Conservation (phyloP, 257 asterid genomes). For the Catharanthus roseus region DNA sequence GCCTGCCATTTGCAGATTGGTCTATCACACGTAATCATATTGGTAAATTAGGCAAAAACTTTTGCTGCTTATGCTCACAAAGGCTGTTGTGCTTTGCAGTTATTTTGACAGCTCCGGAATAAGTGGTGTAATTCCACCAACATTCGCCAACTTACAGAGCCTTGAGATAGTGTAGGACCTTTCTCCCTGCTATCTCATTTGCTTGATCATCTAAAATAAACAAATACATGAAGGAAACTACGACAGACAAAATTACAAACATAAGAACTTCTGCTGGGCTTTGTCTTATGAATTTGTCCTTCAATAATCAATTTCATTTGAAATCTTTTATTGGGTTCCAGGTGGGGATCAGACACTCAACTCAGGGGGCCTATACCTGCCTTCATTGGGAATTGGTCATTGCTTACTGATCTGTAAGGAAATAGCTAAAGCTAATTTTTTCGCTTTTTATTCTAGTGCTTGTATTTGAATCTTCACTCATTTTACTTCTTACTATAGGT, state of each 20-base stretch:
- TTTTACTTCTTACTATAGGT: background rate
- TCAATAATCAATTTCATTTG: constrained; percentile 8
- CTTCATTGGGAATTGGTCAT: constrained; percentile 66
- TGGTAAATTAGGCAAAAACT: background rate
- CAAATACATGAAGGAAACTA: background rate
- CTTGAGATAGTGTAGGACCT: constrained; percentile 40
- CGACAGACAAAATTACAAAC: too few species aligned
- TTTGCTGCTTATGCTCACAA: background rate
- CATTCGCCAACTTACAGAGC: constrained; percentile 39
- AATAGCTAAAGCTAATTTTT: background rate
- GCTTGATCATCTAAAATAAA: background rate
- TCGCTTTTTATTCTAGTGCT: background rate
- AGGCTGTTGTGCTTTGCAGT: constrained; percentile 23
- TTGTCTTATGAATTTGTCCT: constrained; percentile 5
- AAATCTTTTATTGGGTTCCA: constrained; percentile 28
- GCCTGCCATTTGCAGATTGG: background rate
- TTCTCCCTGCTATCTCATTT: background rate
- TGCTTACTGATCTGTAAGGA: constrained; percentile 51
- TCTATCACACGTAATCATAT: background rate
- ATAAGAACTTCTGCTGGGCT: too few species aligned
- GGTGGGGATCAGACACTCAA: constrained; percentile 60
- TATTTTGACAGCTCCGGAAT: constrained; percentile 53
- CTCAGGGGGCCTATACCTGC: constrained; percentile 68
- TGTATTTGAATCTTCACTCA: background rate
- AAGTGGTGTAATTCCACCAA: constrained; percentile 47